Evolutionary conservation across 192 early-diverging fungal species (phyloP), one percentile per base, ranked within the genome.

Genomic region (Backusella australiensis): DNA sequence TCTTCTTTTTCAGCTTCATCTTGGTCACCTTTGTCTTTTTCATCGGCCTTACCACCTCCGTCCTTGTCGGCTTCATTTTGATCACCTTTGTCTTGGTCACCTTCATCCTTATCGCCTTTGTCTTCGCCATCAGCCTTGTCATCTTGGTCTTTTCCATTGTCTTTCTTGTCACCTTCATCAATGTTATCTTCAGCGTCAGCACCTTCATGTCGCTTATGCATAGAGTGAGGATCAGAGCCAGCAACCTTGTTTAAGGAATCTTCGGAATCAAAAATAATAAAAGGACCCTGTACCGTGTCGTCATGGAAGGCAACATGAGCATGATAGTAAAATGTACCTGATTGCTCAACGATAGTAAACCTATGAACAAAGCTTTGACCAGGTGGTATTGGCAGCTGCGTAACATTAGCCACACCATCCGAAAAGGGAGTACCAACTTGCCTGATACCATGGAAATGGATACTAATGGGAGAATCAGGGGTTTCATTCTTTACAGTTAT

Each of bases 341-440:
- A 72, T 7, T 82, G 71, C 6, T 81, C 42, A 39, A 74, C 66
- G 0, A 81, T 83, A 17, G 79, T 76, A 63, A 89, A 89, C 2
- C 75, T 68, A 56, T 86, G 81, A 12, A 77, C 78, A 53, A 79
- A 85, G 17, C 75, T 79, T n/a, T 78, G 67, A 11, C 86, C 87
- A 34, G 86, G 71, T 17, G 77, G 69, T 44, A 89, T 87, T 4
- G 85, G 81, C 59, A 78, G 80, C 21, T 89, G 86, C 44, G 89
- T 91, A 77, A 90, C 83, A 29, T 86, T 88, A 32, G 91, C 85
- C n/a, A 85, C 83, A 49, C 87, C 87, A 56, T 89, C 87, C 17
- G 82, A 77, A 68, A 77, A 86, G 9, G 78, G 82, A 6, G 81
- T 73, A n/a, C 71, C 73, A 1, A 74, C 56, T 74, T 86, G 85